Evolutionary conservation across 2,329 filamentous ascomycete species (phyloP).

Genomic region (Fusarium transvaalense): DNA sequence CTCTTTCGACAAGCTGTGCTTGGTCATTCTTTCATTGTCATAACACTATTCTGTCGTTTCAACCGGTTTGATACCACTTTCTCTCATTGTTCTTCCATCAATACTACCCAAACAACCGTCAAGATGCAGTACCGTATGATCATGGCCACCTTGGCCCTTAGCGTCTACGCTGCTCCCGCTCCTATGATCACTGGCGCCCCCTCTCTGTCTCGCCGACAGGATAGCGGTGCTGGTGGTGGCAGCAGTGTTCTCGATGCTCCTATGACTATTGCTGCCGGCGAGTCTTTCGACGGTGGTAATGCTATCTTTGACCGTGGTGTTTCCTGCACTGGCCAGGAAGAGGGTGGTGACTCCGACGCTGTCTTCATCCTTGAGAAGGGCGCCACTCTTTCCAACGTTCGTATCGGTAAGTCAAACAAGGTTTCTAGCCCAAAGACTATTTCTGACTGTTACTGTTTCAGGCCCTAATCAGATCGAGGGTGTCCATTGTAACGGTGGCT

Average conservation of each 20-base stretch:
- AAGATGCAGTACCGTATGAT: constrained; percentile 50
- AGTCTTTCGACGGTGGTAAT: constrained; percentile 50
- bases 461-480: constrained; percentile 55
- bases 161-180: constrained; percentile 41
- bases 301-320: constrained; percentile 48
- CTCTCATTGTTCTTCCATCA: constrained; percentile 1
- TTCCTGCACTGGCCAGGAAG: constrained; percentile 45
- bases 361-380: constrained; percentile 58
- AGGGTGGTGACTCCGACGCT: constrained; percentile 54
- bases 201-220: constrained; percentile 37
- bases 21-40: constrained; percentile 39
- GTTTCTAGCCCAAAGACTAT: rapidly evolving
- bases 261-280: constrained; percentile 45
- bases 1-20: constrained; percentile 48
- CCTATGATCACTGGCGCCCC: constrained; percentile 40
- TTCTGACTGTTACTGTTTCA: background rate
- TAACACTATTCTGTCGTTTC: constrained; percentile 21
- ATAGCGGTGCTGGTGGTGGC: constrained; percentile 17
- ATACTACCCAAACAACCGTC: background rate
- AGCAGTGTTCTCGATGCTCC: constrained; percentile 45
- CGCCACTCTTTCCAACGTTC: constrained; percentile 60
- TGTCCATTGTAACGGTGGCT: constrained; percentile 60
- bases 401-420: constrained; percentile 53
- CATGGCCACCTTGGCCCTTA: constrained; percentile 45
- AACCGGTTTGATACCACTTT: constrained; percentile 43